Base-by-base conservation (phyloP, 2,329 filamentous ascomycete genomes). In the Colletotrichum sp. region DNA sequence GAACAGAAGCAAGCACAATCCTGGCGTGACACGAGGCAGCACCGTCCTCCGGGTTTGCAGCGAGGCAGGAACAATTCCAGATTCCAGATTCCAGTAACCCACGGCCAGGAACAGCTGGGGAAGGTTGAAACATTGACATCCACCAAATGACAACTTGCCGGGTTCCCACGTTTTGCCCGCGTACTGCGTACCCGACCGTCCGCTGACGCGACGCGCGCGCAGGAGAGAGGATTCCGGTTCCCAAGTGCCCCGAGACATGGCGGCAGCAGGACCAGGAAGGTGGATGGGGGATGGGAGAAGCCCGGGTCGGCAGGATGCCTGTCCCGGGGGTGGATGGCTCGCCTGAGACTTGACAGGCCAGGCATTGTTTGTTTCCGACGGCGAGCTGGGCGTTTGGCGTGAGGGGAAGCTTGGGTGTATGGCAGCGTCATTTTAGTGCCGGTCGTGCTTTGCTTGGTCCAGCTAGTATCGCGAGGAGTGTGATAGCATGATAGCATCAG, bases 131-230 rank as follows among this genome's bases (percentile, higher is more conserved):
- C 73, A 69, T 52, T 27, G 44, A 70, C 73, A 69, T 32, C 63
- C 57, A 68, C 57, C 44, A 76, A 57, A 64, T 64, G 69, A 64
- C 63, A 76, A 64, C 39, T 62, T 57, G 57, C 73, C 73, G 39
- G 73, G 73, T 30, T 76, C 52, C 73, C 69, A 75, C 73, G 73
- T 75, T 75, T 72, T 75, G 22, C 44, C 61, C 59, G n/a, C 65
- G 52, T 57, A 59, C 34, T 36, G 34, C 34, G 34, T 8, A 8
- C 15, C 34, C 34, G 34, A 36, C 61, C 19, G 57, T 62, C 16
- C 19, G 57, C 29, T 12, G 57, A 22, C 57, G 29, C 29, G 29
- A n/a, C 12, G 57, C 16, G 8, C 25, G n/a, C 59, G 29, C 59
- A 62, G 30, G 30, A 32, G 29, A 19, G 29, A 30, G 19, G 16